These are phyloP conservation scores for Saccharomyces mikatae DNA, from an alignment of 805 yeast genomes.

Conservation along the genomic window DNA sequence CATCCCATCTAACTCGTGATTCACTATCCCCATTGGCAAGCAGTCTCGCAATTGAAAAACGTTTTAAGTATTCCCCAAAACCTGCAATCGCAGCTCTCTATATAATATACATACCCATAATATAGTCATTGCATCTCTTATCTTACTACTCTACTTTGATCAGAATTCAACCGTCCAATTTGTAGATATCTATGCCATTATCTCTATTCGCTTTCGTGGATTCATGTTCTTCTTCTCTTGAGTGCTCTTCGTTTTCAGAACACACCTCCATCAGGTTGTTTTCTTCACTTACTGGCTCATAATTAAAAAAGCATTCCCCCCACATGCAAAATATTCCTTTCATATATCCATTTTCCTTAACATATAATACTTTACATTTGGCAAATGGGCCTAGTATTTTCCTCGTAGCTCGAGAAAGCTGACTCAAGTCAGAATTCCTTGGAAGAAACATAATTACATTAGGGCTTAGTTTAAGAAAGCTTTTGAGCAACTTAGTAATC, in stretches of 20 bases:
- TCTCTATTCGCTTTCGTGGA: not conserved
- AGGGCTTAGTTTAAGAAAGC: slow-evolving; percentile 34
- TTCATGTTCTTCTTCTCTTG: not conserved
- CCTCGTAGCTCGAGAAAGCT: slow-evolving; percentile 41
- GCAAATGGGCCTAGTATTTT: slow-evolving; percentile 39
- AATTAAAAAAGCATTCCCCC: slow-evolving; percentile 42
- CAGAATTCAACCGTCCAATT: not conserved
- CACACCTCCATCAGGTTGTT: not conserved
- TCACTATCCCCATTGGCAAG: not conserved
- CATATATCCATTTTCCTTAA: slow-evolving; percentile 34
- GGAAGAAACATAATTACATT: slow-evolving; percentile 60
- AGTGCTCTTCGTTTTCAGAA: not conserved
- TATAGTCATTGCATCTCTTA: not conserved
- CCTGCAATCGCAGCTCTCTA: not conserved
- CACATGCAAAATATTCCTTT: slow-evolving; percentile 55
- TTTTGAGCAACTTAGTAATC: slow-evolving; percentile 37
- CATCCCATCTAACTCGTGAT: slow-evolving; percentile 22
- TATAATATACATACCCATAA: slow-evolving; percentile 4
- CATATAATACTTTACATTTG: slow-evolving; percentile 40
- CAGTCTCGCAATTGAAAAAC: not conserved
- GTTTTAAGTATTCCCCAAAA: not conserved
- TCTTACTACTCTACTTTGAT: not conserved
- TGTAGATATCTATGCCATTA: slow-evolving; percentile 1
- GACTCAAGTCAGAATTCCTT: slow-evolving; percentile 46
- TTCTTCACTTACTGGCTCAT: slow-evolving; percentile 2